Conservation (phyloP, 2,329 filamentous ascomycete genomes). For the Aplosporella prunicola region DNA sequence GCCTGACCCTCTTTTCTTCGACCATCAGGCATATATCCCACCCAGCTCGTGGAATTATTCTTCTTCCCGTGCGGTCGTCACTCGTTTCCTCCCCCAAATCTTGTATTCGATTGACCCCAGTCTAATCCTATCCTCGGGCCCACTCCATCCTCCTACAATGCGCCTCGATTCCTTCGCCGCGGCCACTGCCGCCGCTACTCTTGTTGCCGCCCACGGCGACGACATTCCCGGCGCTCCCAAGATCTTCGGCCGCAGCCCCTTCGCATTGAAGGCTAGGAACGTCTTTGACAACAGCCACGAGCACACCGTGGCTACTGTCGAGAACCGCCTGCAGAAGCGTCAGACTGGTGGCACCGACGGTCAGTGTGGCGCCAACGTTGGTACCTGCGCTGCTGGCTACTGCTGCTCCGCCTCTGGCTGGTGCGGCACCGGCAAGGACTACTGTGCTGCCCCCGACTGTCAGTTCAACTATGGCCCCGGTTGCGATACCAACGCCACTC, state of each 20-base stretch:
- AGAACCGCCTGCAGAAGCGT: constrained; percentile 18
- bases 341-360: constrained; percentile 23
- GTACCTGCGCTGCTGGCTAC: constrained; percentile 21
- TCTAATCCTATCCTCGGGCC: constrained; percentile 3
- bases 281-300: constrained; percentile 19
- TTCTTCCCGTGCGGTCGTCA: constrained; percentile 2
- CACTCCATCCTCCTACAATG: constrained; percentile 17
- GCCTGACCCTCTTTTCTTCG: too few species aligned
- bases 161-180: constrained; percentile 22
- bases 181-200: constrained; percentile 20
- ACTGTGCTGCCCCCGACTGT: constrained; percentile 54
- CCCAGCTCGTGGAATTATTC: constrained; percentile 1
- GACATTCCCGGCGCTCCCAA: constrained; percentile 21
- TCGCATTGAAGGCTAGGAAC: constrained; percentile 23
- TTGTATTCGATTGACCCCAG: too few species aligned
- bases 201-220: constrained; percentile 24
- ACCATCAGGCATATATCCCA: too few species aligned
- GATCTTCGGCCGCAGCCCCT: constrained; percentile 25
- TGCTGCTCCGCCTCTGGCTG: constrained; percentile 33
- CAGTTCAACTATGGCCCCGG: constrained; percentile 51
- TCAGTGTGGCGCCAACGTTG: constrained; percentile 20
- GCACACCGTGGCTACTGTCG: constrained; percentile 13
- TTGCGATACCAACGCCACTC: constrained; percentile 50
- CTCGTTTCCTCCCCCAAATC: too few species aligned
- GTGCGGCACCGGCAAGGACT: constrained; percentile 46